A percentile compares a stretch with the other conserved stretches of the same genome.
phyloP scores from a whole-genome alignment of 2,329 filamentous ascomycete species.

The Zalaria sp. region DNA sequence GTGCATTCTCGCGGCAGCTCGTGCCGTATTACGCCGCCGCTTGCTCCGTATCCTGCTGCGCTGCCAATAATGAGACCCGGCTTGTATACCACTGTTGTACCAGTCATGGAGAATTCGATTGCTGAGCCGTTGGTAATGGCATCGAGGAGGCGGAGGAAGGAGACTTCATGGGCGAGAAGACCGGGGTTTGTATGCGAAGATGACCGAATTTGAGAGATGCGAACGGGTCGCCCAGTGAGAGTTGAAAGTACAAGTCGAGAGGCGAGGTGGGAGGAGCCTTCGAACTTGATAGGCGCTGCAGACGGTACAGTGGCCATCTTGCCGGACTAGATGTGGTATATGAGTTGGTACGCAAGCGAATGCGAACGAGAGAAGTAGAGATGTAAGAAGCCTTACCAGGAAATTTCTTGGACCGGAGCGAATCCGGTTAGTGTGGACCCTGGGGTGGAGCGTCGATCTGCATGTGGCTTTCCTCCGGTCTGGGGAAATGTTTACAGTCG shows the following conservation, averaged over 20 bases:
- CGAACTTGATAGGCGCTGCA: constrained; percentile 40
- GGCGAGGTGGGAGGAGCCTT: constrained; percentile 67
- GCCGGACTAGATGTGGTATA: too few species aligned
- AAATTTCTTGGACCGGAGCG: too few species aligned
- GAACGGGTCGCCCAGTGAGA: constrained; percentile 74
- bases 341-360: too few species aligned
- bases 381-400: too few species aligned
- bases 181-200: constrained; percentile 76
- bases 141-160: constrained; percentile 87
- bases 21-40: constrained; percentile 65
- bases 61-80: constrained; percentile 86
- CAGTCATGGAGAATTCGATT: constrained; percentile 92
- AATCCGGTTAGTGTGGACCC: too few species aligned
- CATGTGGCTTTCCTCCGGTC: too few species aligned
- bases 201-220: constrained; percentile 87
- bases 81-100: constrained; percentile 82
- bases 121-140: constrained; percentile 87
- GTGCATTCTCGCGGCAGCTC: constrained; percentile 62
- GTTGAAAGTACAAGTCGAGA: constrained; percentile 81
- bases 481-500: too few species aligned
- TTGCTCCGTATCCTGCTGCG: constrained; percentile 59
- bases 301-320: constrained; percentile 3
- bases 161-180: constrained; percentile 84
- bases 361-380: too few species aligned
- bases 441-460: too few species aligned